Base-by-base conservation (phyloP, 2,329 filamentous ascomycete species). In the Aphanoascus verrucosus region DNA sequence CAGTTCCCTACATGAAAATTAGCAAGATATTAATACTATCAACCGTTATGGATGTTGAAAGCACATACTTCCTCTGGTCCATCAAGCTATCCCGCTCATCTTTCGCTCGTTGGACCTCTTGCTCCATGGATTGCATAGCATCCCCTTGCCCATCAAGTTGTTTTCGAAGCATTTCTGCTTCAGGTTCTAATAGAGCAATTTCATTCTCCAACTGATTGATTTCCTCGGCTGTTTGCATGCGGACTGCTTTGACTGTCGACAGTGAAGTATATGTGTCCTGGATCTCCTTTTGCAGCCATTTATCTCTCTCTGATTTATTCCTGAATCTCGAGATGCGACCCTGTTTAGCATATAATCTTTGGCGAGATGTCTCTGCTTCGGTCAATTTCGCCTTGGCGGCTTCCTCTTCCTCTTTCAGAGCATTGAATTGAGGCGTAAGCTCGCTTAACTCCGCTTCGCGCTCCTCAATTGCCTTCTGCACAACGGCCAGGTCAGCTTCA, bases 281-380 rank as follows among this genome's bases (percentile, higher is more conserved):
- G 53, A 97, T 87, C 69, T 96, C 86, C 57, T 81, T 78, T 56
- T 81, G 82, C 48, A 98, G 74, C 76, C 82, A 96, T 35, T 81
- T 79, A 67, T 98, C 91, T 42, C 94, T 84, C 65, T 97, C 88
- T 7, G 81, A 79, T 73, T 95, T 95, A 67, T 82, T 94, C 64
- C 79, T 85, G 69, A 95, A 98, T 57, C 88, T 85, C 15, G 86
- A 85, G 59, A 86, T 89, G 44, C 91, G 84, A 42, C 85, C 88
- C 70, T 98, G 91, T 68, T 98, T 98, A 49, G 86, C 87, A 64
- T 94, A 88, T 6, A 98, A 78, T 37, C 90, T 83, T 59, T 86
- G 82, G 41, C 87, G 79, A 4, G 80, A 78, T 6, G 84, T 84
- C 62, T 94, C 86, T 0, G 85, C 85, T 48, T 85, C 77, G 45